Evolutionary conservation across 768 basidiomycete species (phyloP).

Genomic region (Pisolithus orientalis): DNA sequence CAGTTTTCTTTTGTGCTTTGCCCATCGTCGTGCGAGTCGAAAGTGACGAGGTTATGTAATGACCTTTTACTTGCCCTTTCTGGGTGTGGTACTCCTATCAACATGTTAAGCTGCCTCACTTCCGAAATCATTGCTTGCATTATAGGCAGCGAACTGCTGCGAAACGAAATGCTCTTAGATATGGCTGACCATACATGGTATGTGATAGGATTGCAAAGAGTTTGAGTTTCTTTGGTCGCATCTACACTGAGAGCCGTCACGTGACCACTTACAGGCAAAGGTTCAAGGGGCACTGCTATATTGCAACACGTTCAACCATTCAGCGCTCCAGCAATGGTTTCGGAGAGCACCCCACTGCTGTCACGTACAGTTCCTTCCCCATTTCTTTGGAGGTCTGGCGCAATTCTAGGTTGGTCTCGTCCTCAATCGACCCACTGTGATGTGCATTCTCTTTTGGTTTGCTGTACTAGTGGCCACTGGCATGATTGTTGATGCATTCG

Average conservation of each 20-base stretch:
- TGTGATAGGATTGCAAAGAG: too few relatives aligned
- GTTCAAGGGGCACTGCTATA: too few relatives aligned
- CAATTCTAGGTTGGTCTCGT: slow-evolving; percentile 31
- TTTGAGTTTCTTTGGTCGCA: too few relatives aligned
- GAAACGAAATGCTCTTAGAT: too few relatives aligned
- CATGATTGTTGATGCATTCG: slow-evolving; percentile 61
- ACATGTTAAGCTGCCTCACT: too few relatives aligned
- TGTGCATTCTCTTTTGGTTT: not conserved
- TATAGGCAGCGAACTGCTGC: too few relatives aligned
- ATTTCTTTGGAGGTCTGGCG: slow-evolving; percentile 40
- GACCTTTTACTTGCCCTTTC: not conserved
- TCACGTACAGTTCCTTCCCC: slow-evolving; percentile 7
- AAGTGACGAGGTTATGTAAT: too few relatives aligned
- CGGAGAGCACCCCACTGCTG: slow-evolving; percentile 22
- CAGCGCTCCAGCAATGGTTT: not conserved
- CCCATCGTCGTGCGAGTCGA: slow-evolving; percentile 40
- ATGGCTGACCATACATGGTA: too few relatives aligned
- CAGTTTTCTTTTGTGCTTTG: slow-evolving; percentile 90
- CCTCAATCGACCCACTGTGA: not conserved
- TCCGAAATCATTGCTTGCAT: too few relatives aligned
- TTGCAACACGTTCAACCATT: not conserved
- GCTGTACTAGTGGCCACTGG: slow-evolving; percentile 37
- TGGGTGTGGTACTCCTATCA: too few relatives aligned
- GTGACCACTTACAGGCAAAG: too few relatives aligned
- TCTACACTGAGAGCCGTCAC: too few relatives aligned